These are phyloP conservation scores for Boeremia exigua DNA, from an alignment of 2,329 filamentous ascomycete genomes.

Conservation along the genomic window DNA sequence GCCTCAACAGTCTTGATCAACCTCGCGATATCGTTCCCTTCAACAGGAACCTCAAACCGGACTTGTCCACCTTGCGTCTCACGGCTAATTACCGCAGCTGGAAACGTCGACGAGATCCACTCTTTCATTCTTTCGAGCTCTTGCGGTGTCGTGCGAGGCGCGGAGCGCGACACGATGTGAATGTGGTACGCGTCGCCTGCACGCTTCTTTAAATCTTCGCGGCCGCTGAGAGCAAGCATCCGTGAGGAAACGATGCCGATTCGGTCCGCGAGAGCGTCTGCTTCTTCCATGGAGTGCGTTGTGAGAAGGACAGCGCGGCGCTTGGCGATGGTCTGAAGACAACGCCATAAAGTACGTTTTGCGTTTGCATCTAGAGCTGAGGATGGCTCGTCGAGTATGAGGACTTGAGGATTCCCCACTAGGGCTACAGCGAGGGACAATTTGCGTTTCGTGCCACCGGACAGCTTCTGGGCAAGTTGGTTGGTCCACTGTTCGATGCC, in stretches of 20 bases:
- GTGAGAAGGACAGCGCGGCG: constrained; percentile 81
- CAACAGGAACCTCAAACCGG: constrained; percentile 73
- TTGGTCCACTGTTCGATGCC: constrained; percentile 72
- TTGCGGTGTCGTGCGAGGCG: constrained; percentile 70
- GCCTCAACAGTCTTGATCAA: constrained; percentile 75
- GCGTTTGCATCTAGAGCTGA: constrained; percentile 85
- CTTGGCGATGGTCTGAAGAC: constrained; percentile 79
- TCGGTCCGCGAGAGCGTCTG: constrained; percentile 83
- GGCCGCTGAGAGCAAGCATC: constrained; percentile 85
- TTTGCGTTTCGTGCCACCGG: constrained; percentile 89
- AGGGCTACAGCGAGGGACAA: constrained; percentile 86
- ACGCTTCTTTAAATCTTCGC: constrained; percentile 71
- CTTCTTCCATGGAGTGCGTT: constrained; percentile 91
- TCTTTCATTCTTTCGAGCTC: constrained; percentile 68
- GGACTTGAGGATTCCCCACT: constrained; percentile 88
- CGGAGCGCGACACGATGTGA: constrained; percentile 75
- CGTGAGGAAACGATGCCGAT: constrained; percentile 81
- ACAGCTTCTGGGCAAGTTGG: constrained; percentile 77
- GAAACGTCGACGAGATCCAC: constrained; percentile 69
- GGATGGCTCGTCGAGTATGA: constrained; percentile 87
- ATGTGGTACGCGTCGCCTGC: constrained; percentile 61
- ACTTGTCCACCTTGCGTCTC: constrained; percentile 76
- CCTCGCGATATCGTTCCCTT: constrained; percentile 61
- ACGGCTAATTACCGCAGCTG: constrained; percentile 59
- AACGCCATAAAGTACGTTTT: constrained; percentile 88